phyloP scores from a whole-genome alignment of 1,284 basidiomycete genomes.

The Volvariella surrecta region DNA sequence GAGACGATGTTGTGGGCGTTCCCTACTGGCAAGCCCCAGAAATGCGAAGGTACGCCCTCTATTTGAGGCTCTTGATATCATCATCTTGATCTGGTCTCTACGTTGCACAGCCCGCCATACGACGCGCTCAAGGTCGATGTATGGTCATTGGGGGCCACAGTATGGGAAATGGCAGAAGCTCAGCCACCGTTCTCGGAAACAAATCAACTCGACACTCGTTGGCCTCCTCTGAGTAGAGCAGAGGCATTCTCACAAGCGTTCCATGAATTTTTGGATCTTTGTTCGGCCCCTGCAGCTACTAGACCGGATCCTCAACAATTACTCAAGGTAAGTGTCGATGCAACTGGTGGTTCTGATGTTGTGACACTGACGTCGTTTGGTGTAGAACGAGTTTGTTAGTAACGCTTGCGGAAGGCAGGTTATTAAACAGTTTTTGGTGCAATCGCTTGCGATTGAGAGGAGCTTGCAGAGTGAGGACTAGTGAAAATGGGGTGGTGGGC shows the following conservation, averaged over 20 bases:
- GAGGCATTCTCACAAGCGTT: slow-evolving; percentile 59
- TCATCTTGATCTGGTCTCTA: slow-evolving; percentile 3
- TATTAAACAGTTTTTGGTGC: slow-evolving; percentile 53
- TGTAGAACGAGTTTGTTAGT: slow-evolving; percentile 52
- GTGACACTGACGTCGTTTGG: slow-evolving; percentile 8
- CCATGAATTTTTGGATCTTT: slow-evolving; percentile 63
- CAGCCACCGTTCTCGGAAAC: slow-evolving; percentile 63
- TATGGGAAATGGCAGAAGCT: slow-evolving; percentile 73
- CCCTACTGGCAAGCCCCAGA: slow-evolving; percentile 76
- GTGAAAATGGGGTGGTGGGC: too few species aligned
- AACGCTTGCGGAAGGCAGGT: slow-evolving; percentile 61
- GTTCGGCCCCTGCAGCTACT: slow-evolving; percentile 48
- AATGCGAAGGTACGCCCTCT: slow-evolving; percentile 44
- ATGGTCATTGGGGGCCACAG: slow-evolving; percentile 75
- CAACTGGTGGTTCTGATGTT: neutral
- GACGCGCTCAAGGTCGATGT: slow-evolving; percentile 68
- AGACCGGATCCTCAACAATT: slow-evolving; percentile 54
- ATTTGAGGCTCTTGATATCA: neutral
- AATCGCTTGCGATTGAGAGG: slow-evolving; percentile 57
- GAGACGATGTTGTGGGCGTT: slow-evolving; percentile 56
- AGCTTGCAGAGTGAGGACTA: too few species aligned
- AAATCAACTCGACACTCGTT: slow-evolving; percentile 46
- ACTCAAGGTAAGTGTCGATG: slow-evolving; percentile 41
- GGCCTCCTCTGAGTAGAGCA: slow-evolving; percentile 53
- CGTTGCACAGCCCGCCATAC: slow-evolving; percentile 45